phyloP scores from a whole-genome alignment of 352 stramenopile species.

The Phytophthora citrophthora region DNA sequence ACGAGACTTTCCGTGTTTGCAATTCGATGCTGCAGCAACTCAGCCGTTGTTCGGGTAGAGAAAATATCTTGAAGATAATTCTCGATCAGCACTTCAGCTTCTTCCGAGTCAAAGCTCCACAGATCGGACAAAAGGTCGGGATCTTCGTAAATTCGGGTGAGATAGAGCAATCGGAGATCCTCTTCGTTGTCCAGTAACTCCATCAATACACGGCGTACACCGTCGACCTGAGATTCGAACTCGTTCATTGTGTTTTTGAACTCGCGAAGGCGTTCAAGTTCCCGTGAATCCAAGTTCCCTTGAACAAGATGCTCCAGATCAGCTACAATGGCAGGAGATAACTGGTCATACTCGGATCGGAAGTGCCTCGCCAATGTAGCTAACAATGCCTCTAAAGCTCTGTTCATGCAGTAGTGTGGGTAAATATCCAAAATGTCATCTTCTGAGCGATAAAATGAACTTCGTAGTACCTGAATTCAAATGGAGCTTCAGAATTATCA shows the following conservation, averaged over 20 bases:
- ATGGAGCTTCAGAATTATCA: conserved; percentile 52
- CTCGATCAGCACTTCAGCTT: conserved; percentile 67
- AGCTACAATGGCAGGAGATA: conserved; percentile 38
- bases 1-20: conserved; percentile 72
- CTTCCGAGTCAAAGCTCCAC: conserved; percentile 69
- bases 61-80: conserved; percentile 83
- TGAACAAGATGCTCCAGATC: conserved; percentile 54
- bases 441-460: not conserved
- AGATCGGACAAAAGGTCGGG: conserved; percentile 50
- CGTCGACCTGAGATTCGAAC: conserved; percentile 63
- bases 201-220: conserved; percentile 58
- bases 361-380: conserved; percentile 52
- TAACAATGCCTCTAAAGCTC: conserved; percentile 47
- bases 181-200: conserved; percentile 68
- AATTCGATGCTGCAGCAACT: conserved; percentile 67
- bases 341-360: conserved; percentile 45
- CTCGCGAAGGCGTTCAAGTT: conserved; percentile 56
- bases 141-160: conserved; percentile 62
- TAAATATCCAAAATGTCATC: not conserved
- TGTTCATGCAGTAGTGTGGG: conserved; percentile 7
- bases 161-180: conserved; percentile 55
- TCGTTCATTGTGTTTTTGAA: conserved; percentile 73
- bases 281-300: conserved; percentile 39
- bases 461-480: conserved; percentile 57
- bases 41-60: conserved; percentile 65